phyloP scores from a whole-genome alignment of 2,329 filamentous ascomycete genomes.

The Corinectria fuckeliana region DNA sequence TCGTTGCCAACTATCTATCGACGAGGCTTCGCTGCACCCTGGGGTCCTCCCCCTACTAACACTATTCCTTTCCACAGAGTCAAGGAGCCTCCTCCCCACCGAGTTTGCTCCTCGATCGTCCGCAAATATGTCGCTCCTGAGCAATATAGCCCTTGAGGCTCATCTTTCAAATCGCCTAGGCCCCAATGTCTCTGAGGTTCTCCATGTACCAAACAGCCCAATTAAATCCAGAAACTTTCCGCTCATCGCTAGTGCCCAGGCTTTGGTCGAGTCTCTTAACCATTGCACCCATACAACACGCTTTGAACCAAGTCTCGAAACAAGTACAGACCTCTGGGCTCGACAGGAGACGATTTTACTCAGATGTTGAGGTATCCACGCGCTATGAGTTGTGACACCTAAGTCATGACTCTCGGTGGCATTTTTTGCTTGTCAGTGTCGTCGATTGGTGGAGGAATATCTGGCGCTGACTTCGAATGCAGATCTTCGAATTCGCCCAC shows the following conservation, averaged over 20 bases:
- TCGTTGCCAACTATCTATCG: neutral
- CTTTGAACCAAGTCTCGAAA: neutral
- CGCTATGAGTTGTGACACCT: constrained; percentile 7
- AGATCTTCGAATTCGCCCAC: constrained; percentile 44
- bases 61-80: constrained; percentile 18
- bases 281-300: neutral
- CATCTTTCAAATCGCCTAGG: neutral
- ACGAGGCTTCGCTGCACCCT: neutral
- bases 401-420: constrained; percentile 21
- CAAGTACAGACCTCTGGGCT: neutral
- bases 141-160: neutral
- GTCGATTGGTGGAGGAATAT: constrained; percentile 11
- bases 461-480: constrained; percentile 30
- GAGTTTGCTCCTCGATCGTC: constrained; percentile 27
- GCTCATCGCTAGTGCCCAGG: neutral
- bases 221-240: constrained; percentile 3
- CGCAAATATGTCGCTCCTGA: neutral
- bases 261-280: neutral
- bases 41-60: neutral
- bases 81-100: constrained; percentile 37
- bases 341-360: neutral
- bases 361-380: neutral
- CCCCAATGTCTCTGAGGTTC: neutral
- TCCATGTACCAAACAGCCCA: neutral
- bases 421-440: constrained; percentile 22